Base-by-base conservation (phyloP, 192 early-diverging fungal species). In the Umbelopsis isabellina region DNA sequence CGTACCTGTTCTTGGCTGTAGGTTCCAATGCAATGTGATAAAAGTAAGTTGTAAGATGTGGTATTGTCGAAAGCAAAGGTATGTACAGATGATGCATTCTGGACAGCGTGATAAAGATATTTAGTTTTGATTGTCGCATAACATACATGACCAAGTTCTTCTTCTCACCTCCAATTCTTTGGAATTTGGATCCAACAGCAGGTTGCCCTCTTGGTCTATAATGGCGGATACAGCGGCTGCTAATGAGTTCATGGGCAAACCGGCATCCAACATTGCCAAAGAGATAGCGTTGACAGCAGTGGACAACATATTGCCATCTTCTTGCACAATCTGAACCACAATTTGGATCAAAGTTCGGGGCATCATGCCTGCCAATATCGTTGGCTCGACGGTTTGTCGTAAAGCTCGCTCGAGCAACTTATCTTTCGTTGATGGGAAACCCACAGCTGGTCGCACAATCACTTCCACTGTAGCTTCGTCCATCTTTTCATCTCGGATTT, bases 251-350 rank as follows among this genome's bases (percentile, higher is more conserved):
- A 98, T 75, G 9, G 95, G 91, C 13, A 98, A 84, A 16, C 93
- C 96, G 10, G 96, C 94, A 76, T 99, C 95, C 50, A 98, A 70
- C 23, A 99, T 84, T 2, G 95, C 95, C 71, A 98, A 55, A 2
- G 89, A 82, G 0, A 89, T 83, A 3, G 95, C 95, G 76, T 98
- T 98, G 47, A 97, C 86, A 4, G 91, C 89, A 6, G 90, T 83
- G 11, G 95, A 80, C 15, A 93, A 70, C 33, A 88, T 86, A 89
- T 92, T 85, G 70, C 97, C 97, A 76, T 97, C 96, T 68, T 91
- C 91, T 51, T 89, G 84, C 69, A 90, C 83, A 8, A 92, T 88
- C 76, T 99, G 97, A 21, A 93, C 69, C 10, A 92, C 94, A 66
- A 99, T 91, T 71, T 92, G 90, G 16, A 99, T 86, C 45, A 85